These are phyloP conservation scores for Scutellaria minor DNA, from an alignment of 257 asterid species.

Conservation along the genomic window DNA sequence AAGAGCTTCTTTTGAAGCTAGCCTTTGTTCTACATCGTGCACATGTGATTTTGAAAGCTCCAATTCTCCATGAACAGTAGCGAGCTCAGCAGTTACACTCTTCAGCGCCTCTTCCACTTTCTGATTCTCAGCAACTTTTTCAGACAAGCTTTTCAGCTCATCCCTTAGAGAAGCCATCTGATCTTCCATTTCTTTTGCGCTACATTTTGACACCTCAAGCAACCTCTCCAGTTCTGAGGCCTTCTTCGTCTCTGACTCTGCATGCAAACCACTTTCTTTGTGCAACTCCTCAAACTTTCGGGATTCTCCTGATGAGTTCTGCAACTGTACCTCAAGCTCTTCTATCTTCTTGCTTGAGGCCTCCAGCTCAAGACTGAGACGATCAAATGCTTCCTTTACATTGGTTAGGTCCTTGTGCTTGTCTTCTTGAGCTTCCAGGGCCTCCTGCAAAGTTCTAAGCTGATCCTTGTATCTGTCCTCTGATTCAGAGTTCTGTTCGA, in stretches of 20 bases:
- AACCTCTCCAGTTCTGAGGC: slow-evolving; percentile 68
- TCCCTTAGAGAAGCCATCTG: slow-evolving; percentile 60
- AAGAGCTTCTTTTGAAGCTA: slow-evolving; percentile 69
- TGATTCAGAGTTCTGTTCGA: slow-evolving; percentile 56
- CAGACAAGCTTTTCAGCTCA: slow-evolving; percentile 60
- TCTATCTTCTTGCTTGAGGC: slow-evolving; percentile 66
- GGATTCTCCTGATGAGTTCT: slow-evolving; percentile 57
- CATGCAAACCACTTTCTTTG: slow-evolving; percentile 66
- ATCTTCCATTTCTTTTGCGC: slow-evolving; percentile 64
- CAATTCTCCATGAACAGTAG: slow-evolving; percentile 61
- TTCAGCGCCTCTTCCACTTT: slow-evolving; percentile 72
- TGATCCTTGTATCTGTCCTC: slow-evolving; percentile 57
- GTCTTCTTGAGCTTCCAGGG: slow-evolving; percentile 55
- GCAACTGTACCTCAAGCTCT: slow-evolving; percentile 63
- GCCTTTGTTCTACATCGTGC: slow-evolving; percentile 61
- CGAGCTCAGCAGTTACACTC: slow-evolving; percentile 57
- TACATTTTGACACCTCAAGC: slow-evolving; percentile 68
- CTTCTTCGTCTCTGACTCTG: slow-evolving; percentile 70
- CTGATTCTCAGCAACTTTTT: slow-evolving; percentile 60
- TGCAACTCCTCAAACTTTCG: slow-evolving; percentile 77
- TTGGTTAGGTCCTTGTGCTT: slow-evolving; percentile 58
- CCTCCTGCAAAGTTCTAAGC: slow-evolving; percentile 71
- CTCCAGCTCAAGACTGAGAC: slow-evolving; percentile 67
- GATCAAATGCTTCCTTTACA: slow-evolving; percentile 65
- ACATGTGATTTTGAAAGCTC: slow-evolving; percentile 68